A percentile compares a stretch with the other conserved stretches of the same genome.
These are phyloP conservation scores for Tolypocladium ophioglossoides DNA, from an alignment of 2,329 filamentous ascomycete species.

Conservation along the genomic window DNA sequence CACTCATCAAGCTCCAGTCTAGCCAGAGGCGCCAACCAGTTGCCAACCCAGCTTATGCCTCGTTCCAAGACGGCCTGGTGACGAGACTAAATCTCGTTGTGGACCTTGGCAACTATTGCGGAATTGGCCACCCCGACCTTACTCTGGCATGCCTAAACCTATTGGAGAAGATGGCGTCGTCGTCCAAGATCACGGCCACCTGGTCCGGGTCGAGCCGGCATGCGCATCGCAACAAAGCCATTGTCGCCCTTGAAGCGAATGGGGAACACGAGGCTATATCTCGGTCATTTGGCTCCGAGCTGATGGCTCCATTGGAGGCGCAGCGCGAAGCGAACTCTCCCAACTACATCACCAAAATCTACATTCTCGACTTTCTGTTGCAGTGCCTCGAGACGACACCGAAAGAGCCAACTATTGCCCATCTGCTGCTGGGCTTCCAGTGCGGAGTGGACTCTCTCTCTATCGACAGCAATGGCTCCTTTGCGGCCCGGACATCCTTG, in stretches of 20 bases:
- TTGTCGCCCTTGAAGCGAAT: slow-evolving; percentile 77
- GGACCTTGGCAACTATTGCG: slow-evolving; percentile 77
- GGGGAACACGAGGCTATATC: slow-evolving; percentile 73
- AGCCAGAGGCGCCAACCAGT: slow-evolving; percentile 50
- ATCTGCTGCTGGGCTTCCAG: slow-evolving; percentile 79
- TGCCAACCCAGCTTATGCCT: slow-evolving; percentile 61
- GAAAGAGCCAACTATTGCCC: slow-evolving; percentile 75
- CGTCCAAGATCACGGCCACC: slow-evolving; percentile 65
- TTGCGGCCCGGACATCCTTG: slow-evolving; percentile 61
- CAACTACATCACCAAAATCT: slow-evolving; percentile 71
- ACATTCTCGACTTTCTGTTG: slow-evolving; percentile 77
- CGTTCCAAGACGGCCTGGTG: slow-evolving; percentile 84
- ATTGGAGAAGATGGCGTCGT: slow-evolving; percentile 77
- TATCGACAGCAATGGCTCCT: slow-evolving; percentile 57
- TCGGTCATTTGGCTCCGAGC: slow-evolving; percentile 57
- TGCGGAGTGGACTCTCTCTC: slow-evolving; percentile 63
- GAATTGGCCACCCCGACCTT: slow-evolving; percentile 70
- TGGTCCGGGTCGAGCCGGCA: slow-evolving; percentile 51
- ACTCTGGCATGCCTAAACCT: slow-evolving; percentile 73
- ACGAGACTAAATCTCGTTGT: slow-evolving; percentile 71
- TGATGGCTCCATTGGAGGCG: slow-evolving; percentile 61
- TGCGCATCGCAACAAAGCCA: slow-evolving; percentile 67
- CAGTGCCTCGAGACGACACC: slow-evolving; percentile 66
- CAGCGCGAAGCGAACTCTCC: slow-evolving; percentile 58
- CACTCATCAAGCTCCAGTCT: slow-evolving; percentile 59